Base-by-base conservation (phyloP, 2,329 filamentous ascomycete genomes). In the Talaromyces sp. region DNA sequence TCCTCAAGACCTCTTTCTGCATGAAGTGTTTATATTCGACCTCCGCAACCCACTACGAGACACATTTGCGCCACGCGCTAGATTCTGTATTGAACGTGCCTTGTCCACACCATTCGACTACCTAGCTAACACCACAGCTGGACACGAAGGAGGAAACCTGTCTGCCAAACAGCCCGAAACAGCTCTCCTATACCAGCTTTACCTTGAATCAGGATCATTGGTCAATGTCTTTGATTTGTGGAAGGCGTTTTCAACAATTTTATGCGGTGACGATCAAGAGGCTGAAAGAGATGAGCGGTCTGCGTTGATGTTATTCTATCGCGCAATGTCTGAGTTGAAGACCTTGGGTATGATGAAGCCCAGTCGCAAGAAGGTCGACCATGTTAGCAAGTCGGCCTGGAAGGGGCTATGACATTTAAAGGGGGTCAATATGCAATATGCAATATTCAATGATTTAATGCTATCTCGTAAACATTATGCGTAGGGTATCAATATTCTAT, bases 341-440 rank as follows among this genome's bases (percentile, higher is more conserved):
- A 86, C 89, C 62, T 83, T 99, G 72, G 95, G 95, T 8, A 90
- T 97, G 78, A 85, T 98, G 67, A 97, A 95, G 81, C 85, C 86
- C 67, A 98, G 90, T 73, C 91, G 90, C 79, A 97, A 93, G 83
- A 97, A 96, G 83, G 87, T 89, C 27, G 95, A 98, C 75, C 94
- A 98, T 78, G 82, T 98, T 70, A 89, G 92, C 45, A 98, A 97
- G 81, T 83, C 93, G 41, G 81, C 84, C 60, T 91, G 89, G 87
- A 93, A 90, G 75, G 95, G 94, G 1, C 61, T 78, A 45, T 78
- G 73, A 61, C 14, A 49, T 49, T 11, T n/a, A 8, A 16, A 43
- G 41, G 16, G 4, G 14, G 14, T 41, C 5, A 49, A 27, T 4
- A 49, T 49, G 11, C 19, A 49, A 24, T 14, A 49, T 49, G 11